Percentiles rank a stretch among this genome's conserved stretches.
These are phyloP conservation scores for Babesia divergens DNA, from an alignment of 169 alveolate genomes.

Conservation along the genomic window DNA sequence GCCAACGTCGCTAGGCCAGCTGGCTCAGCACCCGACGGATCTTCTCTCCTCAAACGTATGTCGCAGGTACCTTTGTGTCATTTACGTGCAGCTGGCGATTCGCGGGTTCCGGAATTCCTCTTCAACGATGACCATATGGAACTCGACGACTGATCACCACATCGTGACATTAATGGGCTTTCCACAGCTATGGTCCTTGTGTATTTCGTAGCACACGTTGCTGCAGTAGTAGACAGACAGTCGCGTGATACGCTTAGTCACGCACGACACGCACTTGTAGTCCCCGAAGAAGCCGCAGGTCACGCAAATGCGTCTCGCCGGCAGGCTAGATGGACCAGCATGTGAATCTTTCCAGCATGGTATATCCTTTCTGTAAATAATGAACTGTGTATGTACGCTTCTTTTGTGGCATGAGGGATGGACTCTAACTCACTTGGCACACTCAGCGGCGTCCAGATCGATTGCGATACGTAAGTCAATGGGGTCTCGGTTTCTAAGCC, in stretches of 20 bases:
- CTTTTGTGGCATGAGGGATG: too few relatives aligned
- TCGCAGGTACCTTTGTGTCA: neutral
- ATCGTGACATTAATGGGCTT: conserved; percentile 55
- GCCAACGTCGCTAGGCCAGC: conserved; percentile 69
- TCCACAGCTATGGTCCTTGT: conserved; percentile 75
- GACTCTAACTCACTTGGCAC: conserved; percentile 59
- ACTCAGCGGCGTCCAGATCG: conserved; percentile 75
- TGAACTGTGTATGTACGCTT: neutral
- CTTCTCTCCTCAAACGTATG: conserved; percentile 8
- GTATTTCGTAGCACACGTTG: conserved; percentile 68
- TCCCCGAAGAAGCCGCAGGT: conserved; percentile 75
- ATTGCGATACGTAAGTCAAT: conserved; percentile 68
- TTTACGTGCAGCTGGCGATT: neutral
- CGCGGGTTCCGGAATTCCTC: conserved; percentile 49
- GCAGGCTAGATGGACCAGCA: conserved; percentile 62
- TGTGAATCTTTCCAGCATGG: conserved; percentile 72
- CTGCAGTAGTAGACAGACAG: conserved; percentile 70
- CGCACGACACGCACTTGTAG: conserved; percentile 74
- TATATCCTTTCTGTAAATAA: conserved; percentile 51
- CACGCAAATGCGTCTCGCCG: conserved; percentile 69
- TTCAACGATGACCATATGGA: conserved; percentile 57
- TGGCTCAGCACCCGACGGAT: neutral
- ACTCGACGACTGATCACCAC: conserved; percentile 56
- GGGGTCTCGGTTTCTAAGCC: conserved; percentile 67
- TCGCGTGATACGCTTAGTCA: conserved; percentile 57